Base-by-base conservation (phyloP, 495 filamentous ascomycete genomes). In the Polyplosphaeria fusca region DNA sequence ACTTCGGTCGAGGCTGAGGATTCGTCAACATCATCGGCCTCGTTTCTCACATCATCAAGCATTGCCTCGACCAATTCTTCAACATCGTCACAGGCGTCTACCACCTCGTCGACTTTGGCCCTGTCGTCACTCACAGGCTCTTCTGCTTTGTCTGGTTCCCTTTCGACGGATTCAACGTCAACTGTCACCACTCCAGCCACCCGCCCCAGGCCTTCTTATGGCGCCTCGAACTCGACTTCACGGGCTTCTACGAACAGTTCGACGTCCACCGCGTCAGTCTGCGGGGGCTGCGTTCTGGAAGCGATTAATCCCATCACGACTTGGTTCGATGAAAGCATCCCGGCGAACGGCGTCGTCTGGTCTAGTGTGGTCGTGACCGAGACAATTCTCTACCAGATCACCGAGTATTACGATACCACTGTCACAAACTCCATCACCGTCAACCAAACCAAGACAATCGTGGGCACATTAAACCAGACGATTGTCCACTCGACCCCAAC, bases 271-370 rank as follows among this genome's bases (percentile, higher is more conserved):
- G 18, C 37, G 47, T 23, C 53, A 24, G 38, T 25, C 40, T 64
- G 61, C 38, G 57, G 55, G 14, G 61, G 61, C 16, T 64, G 61
- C 37, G 52, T 60, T 3, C 52, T 64, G 1, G 55, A 60, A 28
- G 61, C 61, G 4, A 43, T 38, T 12, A 23, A 30, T 12, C 61
- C 56, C 2, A 37, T 37, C 26, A 64, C 61, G 3, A 40, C 47
- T n/a, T 50, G 12, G 27, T 52, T 27, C 40, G n/a, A 23, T 19
- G 13, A 44, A 19, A 40, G n/a, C 11, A 19, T 45, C n/a, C 1
- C n/a, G 30, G 37, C 27, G 25, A 35, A 7, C 30, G 30, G n/a
- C 30, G 7, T 35, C 30, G 26, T 30, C 25, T 61, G 48, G 55
- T 42, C 48, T 20, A 38, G 19, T 49, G 23, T 42, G 16, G 22